Base-by-base conservation (phyloP, 192 early-diverging fungal species). In the Umbelopsis ramanniana region DNA sequence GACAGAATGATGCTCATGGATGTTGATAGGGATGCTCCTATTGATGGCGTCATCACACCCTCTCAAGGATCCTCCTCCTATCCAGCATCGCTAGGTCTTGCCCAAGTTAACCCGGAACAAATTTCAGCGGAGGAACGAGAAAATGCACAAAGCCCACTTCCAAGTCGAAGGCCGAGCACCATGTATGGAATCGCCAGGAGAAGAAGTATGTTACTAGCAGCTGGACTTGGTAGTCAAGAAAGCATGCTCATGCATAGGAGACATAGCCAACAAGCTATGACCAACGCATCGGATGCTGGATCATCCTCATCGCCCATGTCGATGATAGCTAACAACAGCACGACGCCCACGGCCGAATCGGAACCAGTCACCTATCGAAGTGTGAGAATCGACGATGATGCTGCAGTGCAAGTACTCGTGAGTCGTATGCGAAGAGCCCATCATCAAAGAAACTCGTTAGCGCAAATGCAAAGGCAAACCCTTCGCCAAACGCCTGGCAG, bases 1-100 rank as follows among this genome's bases (percentile, higher is more conserved):
- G 57, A 63, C 33, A 63, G 57, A 63, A 63, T 63, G 57, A 63
- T 63, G 57, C 17, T 63, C 7, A 37, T 63, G 57, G 57, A 63
- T 37, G 33, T 63, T 2, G 57, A 63, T 4, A 0, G 57, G 37
- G 57, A 63, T 12, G 12, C 15, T 4, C 26, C 57, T 14, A 35
- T 63, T 14, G 57, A 63, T 37, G 57, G 57, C 7, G 7, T 63
- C 8, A 35, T 35, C 6, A 17, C 17, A n/a, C 57, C 6, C 14
- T 26, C 57, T 19, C 57, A 63, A 54, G 22, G 23, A 0, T 63
- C 57, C 4, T 37, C 57, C 14, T 63, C 57, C 14, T 63, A 37
- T 35, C 26, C 57, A n/a, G 5, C 57, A 33, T 63, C 57, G 7
- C 26, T 63, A 6, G 57, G 57, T 12, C 26, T 63, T 29, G 15